Percentiles rank a stretch among this genome's conserved stretches.
Evolutionary conservation across 2,329 filamentous ascomycete genomes (phyloP).

Genomic region (Sordariomycetes sp.): DNA sequence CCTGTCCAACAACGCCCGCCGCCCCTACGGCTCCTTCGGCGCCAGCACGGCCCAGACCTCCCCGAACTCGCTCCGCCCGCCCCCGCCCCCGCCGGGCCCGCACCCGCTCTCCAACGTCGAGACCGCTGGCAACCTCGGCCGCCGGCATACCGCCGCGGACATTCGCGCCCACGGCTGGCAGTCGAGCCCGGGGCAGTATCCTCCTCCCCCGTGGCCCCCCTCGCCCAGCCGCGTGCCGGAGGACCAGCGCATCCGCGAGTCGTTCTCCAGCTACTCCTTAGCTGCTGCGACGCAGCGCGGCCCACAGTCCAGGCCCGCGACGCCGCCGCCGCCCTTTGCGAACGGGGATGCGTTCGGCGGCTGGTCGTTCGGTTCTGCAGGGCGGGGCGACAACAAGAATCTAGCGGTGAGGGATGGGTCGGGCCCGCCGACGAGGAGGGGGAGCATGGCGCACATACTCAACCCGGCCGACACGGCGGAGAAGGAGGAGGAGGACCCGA

Average conservation of each 20-base stretch:
- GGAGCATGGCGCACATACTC: constrained; percentile 54
- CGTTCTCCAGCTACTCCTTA: constrained; percentile 43
- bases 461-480: constrained; percentile 48
- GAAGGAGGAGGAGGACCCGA: constrained; percentile 44
- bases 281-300: constrained; percentile 27
- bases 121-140: constrained; percentile 55
- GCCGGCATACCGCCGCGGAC: constrained; percentile 89
- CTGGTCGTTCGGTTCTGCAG: constrained; percentile 45
- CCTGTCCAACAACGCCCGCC: constrained; percentile 62
- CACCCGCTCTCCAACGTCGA: constrained; percentile 56
- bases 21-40: constrained; percentile 81
- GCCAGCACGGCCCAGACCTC: constrained; percentile 60
- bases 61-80: constrained; percentile 40
- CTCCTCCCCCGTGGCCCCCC: constrained; percentile 41
- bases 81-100: constrained; percentile 49
- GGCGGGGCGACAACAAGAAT: constrained; percentile 33
- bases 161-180: constrained; percentile 83
- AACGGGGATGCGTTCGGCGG: constrained; percentile 39
- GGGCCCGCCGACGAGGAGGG: constrained; percentile 42
- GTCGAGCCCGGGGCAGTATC: constrained; percentile 24
- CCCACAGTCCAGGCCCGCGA: constrained; percentile 41
- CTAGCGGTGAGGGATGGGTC: constrained; percentile 43
- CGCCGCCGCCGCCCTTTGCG: constrained; percentile 39
- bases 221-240: constrained; percentile 42
- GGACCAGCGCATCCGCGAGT: constrained; percentile 46